Conservation (phyloP, 2,329 filamentous ascomycete genomes). For the Coniochaeta sp. region DNA sequence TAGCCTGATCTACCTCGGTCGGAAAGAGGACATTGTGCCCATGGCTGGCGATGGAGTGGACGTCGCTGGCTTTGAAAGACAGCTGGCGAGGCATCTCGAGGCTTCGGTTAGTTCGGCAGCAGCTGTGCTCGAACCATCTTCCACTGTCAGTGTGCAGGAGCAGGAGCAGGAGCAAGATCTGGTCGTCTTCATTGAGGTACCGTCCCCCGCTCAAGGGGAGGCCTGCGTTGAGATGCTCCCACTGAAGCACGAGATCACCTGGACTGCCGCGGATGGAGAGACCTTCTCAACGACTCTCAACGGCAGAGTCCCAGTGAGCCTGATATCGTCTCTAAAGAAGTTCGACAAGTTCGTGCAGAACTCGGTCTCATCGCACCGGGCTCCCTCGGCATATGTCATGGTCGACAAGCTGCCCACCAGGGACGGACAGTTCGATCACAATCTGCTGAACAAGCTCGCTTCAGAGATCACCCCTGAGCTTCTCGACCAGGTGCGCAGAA, state of each 20-base stretch:
- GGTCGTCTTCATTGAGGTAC: conserved; percentile 26
- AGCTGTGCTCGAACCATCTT: conserved; percentile 15
- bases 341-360: conserved; percentile 32
- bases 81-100: conserved; percentile 27
- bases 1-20: conserved; percentile 18
- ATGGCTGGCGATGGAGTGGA: conserved; percentile 31
- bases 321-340: conserved; percentile 28
- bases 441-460: conserved; percentile 22
- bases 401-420: conserved; percentile 27
- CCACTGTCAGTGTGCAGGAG: not conserved
- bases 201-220: conserved; percentile 13
- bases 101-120: conserved; percentile 17
- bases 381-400: conserved; percentile 35
- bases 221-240: conserved; percentile 10
- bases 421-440: conserved; percentile 22
- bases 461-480: conserved; percentile 15
- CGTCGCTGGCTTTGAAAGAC: conserved; percentile 29
- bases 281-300: conserved; percentile 11
- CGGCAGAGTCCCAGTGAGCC: conserved; percentile 16
- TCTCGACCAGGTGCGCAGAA: conserved; percentile 15
- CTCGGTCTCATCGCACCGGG: conserved; percentile 38
- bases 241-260: conserved; percentile 14
- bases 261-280: conserved; percentile 13
- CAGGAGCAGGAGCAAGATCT: conserved; percentile 8
- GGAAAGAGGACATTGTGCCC: conserved; percentile 18